Percentiles rank a stretch among this genome's conserved stretches.
Evolutionary conservation across 768 basidiomycete species (phyloP).

Genomic region (Serendipita sp.): DNA sequence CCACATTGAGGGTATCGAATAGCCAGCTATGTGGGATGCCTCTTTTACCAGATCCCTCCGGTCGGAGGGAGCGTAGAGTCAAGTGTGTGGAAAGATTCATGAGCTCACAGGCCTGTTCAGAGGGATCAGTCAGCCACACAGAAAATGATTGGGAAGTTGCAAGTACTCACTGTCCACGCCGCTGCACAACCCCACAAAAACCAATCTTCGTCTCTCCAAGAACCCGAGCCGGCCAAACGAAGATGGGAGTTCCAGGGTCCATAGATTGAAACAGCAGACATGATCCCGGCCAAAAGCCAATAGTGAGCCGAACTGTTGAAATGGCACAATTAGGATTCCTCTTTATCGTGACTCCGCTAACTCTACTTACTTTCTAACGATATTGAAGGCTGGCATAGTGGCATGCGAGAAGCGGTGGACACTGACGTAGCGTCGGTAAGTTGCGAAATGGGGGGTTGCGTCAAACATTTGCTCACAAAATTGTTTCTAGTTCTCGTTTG

Average conservation of each 20-base stretch:
- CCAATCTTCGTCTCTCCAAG: conserved; percentile 47
- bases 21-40: conserved; percentile 89
- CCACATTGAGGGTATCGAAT: conserved; percentile 37
- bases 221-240: conserved; percentile 45
- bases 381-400: conserved; percentile 75
- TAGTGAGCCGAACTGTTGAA: conserved; percentile 69
- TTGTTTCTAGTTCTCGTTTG: conserved; percentile 85
- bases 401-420: conserved; percentile 92
- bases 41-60: conserved; percentile 58
- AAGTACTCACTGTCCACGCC: conserved; percentile 56
- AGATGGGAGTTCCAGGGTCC: not conserved
- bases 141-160: no score
- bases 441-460: no score
- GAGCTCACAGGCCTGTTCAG: conserved; percentile 57
- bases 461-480: no score
- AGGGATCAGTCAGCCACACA: no score
- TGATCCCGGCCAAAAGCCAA: conserved; percentile 53
- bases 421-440: no score
- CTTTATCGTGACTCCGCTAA: not conserved
- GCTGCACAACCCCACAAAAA: conserved; percentile 54
- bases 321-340: not conserved
- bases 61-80: conserved; percentile 69
- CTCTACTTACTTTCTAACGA: conserved; percentile 70
- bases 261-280: not conserved
- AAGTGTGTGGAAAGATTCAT: conserved; percentile 78